phyloP scores from a whole-genome alignment of 495 filamentous ascomycete genomes.

The Hypomontagnella submonticulosa region DNA sequence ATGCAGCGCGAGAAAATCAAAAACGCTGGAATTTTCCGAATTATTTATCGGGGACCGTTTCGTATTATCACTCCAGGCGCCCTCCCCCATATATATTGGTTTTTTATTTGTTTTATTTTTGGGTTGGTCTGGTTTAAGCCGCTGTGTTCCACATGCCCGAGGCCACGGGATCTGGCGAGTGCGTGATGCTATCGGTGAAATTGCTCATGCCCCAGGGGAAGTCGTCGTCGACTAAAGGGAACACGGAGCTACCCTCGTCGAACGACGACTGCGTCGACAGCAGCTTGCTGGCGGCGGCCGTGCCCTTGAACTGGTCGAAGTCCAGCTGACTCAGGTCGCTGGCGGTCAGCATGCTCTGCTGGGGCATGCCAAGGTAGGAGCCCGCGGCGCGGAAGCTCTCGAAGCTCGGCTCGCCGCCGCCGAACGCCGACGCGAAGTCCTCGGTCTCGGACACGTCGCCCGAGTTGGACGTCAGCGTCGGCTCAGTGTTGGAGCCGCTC shows the following conservation, averaged over 20 bases:
- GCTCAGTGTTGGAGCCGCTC: conserved; percentile 55
- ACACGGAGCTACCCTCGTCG: conserved; percentile 49
- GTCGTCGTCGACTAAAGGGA: conserved; percentile 45
- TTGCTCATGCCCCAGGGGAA: conserved; percentile 47
- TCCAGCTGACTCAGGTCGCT: conserved; percentile 68
- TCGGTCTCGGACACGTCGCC: conserved; percentile 81
- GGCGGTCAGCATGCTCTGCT: conserved; percentile 62
- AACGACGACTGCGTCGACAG: conserved; percentile 51
- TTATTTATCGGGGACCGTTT: conserved; percentile 9
- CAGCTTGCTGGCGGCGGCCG: conserved; percentile 51
- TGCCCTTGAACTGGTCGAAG: conserved; percentile 71
- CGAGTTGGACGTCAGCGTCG: conserved; percentile 74
- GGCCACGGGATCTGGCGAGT: conserved; percentile 47
- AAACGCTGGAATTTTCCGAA: conserved; percentile 29
- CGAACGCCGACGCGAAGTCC: conserved; percentile 67
- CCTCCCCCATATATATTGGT: conserved; percentile 9
- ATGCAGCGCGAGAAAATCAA: conserved; percentile 35
- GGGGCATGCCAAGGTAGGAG: conserved; percentile 62
- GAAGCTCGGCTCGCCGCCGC: conserved; percentile 66
- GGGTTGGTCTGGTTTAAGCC: conserved; percentile 9
- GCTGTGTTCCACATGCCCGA: conserved; percentile 45
- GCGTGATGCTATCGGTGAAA: conserved; percentile 49
- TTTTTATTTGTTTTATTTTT: conserved; percentile 6
- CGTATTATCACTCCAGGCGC: conserved; percentile 4
- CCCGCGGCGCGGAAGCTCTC: conserved; percentile 63